Evolutionary conservation across 2,329 filamentous ascomycete genomes (phyloP).

Genomic region (Arthrobotrys sinensis): DNA sequence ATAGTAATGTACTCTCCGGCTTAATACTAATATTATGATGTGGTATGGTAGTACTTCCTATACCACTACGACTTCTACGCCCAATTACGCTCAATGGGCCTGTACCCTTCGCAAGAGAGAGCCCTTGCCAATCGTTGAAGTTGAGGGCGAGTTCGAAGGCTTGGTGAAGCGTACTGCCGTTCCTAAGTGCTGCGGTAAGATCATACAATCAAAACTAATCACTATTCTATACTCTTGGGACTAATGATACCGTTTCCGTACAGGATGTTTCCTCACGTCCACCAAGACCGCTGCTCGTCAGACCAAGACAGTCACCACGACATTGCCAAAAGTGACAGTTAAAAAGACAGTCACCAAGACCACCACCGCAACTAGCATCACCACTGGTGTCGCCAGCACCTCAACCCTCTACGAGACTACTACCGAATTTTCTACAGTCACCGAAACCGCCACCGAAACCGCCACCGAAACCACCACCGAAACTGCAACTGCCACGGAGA

Average conservation of each 20-base stretch:
- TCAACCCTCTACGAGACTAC: slow-evolving; percentile 22
- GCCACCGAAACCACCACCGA: slow-evolving; percentile 6
- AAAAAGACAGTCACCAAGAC: slow-evolving; percentile 33
- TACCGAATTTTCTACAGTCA: slow-evolving; percentile 15
- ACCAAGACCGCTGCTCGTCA: slow-evolving; percentile 33
- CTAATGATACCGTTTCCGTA: background rate
- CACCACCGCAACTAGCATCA: slow-evolving; percentile 14
- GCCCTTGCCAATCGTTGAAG: background rate
- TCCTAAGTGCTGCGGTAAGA: slow-evolving; percentile 52
- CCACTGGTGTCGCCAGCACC: slow-evolving; percentile 1
- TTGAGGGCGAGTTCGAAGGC: background rate
- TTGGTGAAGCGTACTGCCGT: slow-evolving; percentile 23
- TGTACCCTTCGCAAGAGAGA: background rate
- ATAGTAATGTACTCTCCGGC: background rate
- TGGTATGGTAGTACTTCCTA: slow-evolving; percentile 11
- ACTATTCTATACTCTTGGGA: background rate
- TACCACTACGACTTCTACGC: background rate
- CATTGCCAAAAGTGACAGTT: slow-evolving; percentile 33
- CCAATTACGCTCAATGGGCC: background rate
- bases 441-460: slow-evolving; percentile 11
- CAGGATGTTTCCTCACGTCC: slow-evolving; percentile 49
- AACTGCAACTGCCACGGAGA: slow-evolving; percentile 13
- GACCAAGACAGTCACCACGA: slow-evolving; percentile 43
- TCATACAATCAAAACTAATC: background rate
- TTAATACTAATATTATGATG: background rate